Conservation (phyloP, 768 basidiomycete species). For the Trametes cubensis region DNA sequence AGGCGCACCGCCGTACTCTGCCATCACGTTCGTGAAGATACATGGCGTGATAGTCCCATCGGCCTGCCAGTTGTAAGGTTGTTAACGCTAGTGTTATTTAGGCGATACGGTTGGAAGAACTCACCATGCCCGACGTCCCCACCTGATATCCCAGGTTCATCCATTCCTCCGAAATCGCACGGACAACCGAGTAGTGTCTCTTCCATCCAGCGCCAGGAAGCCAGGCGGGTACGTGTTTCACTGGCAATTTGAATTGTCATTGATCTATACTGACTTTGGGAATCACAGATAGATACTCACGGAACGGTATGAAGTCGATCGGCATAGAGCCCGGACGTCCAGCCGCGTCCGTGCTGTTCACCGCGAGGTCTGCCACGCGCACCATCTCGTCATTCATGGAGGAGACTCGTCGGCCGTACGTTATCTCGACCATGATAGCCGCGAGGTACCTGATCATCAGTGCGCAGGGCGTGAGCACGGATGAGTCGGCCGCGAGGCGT, state of each 20-base stretch:
- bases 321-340: constrained; percentile 26
- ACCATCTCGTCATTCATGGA: constrained; percentile 34
- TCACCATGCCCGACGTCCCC: background rate
- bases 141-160: constrained; percentile 27
- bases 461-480: background rate
- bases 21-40: background rate
- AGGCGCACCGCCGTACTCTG: background rate
- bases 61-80: background rate
- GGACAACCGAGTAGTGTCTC: constrained; percentile 21
- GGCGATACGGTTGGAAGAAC: background rate
- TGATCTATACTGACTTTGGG: too few species aligned
- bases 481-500: too few species aligned
- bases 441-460: constrained; percentile 28
- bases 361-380: constrained; percentile 23
- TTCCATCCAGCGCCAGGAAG: constrained; percentile 39
- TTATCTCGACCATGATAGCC: constrained; percentile 32
- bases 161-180: constrained; percentile 23
- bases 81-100: background rate
- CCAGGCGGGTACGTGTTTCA: constrained; percentile 35
- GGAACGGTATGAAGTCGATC: constrained; percentile 29
- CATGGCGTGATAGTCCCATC: background rate
- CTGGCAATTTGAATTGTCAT: constrained; percentile 3
- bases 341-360: constrained; percentile 11
- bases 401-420: constrained; percentile 34
- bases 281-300: constrained; percentile 5